Conservation (phyloP, 495 filamentous ascomycete species). For the Lasiosphaeriaceae sp. region DNA sequence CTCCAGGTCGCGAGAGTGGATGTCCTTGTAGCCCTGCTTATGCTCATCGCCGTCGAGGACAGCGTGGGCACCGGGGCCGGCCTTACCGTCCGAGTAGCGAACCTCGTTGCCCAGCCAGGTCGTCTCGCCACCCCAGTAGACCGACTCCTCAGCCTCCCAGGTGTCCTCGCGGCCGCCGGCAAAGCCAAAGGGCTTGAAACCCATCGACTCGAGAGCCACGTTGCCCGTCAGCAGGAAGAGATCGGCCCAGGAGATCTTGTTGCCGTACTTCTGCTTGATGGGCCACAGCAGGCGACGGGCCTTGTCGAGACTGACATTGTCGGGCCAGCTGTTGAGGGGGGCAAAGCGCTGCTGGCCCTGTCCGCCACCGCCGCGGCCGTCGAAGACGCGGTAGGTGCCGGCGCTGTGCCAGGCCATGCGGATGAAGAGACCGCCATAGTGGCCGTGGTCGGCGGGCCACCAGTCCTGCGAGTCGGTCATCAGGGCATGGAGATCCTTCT, state of each 20-base stretch:
- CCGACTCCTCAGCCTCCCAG: slow-evolving; percentile 68
- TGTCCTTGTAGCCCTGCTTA: slow-evolving; percentile 44
- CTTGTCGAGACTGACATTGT: slow-evolving; percentile 74
- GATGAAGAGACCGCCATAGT: slow-evolving; percentile 73
- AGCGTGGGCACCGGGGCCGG: slow-evolving; percentile 39
- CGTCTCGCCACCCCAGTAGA: slow-evolving; percentile 70
- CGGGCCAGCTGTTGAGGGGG: slow-evolving; percentile 75
- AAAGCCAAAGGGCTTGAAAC: slow-evolving; percentile 68
- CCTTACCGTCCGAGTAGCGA: slow-evolving; percentile 52
- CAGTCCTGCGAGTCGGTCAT: slow-evolving; percentile 75
- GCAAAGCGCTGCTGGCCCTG: slow-evolving; percentile 71
- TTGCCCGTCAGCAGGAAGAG: slow-evolving; percentile 66
- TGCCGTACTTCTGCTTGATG: slow-evolving; percentile 77
- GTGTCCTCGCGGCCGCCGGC: slow-evolving; percentile 64
- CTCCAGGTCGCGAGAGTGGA: slow-evolving; percentile 59
- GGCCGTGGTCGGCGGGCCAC: slow-evolving; percentile 75
- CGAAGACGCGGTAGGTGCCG: slow-evolving; percentile 67
- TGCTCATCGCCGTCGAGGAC: slow-evolving; percentile 46
- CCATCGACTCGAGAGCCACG: slow-evolving; percentile 72
- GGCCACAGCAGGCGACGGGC: slow-evolving; percentile 73
- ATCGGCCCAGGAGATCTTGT: slow-evolving; percentile 76
- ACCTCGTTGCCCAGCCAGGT: slow-evolving; percentile 68
- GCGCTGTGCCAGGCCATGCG: slow-evolving; percentile 76
- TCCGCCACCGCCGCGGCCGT: slow-evolving; percentile 69
- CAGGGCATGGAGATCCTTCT: slow-evolving; percentile 61